Conservation (phyloP, 805 yeast species). For the Kuraishia molischiana region DNA sequence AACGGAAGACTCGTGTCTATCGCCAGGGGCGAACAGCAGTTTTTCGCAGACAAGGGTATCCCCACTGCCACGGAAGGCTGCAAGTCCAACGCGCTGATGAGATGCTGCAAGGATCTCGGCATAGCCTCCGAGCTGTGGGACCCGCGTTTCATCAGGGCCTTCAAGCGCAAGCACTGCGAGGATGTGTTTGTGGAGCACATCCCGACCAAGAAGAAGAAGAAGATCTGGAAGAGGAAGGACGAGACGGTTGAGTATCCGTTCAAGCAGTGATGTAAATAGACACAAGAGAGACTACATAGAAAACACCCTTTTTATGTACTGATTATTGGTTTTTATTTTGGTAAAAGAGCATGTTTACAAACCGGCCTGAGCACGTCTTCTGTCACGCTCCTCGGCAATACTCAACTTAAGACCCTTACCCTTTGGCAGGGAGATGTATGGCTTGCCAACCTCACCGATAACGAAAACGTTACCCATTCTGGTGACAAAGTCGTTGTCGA, state of each 20-base stretch:
- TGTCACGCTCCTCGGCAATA: conserved; percentile 96
- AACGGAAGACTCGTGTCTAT: conserved; percentile 83
- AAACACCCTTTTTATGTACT: neutral
- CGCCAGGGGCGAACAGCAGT: conserved; percentile 94
- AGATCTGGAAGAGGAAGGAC: conserved; percentile 86
- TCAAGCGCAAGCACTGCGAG: conserved; percentile 60
- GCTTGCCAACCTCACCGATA: conserved; percentile 93
- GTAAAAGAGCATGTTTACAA: conserved; percentile 13
- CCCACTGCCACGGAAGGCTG: conserved; percentile 98
- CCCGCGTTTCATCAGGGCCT: conserved; percentile 72
- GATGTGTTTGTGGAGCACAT: conserved; percentile 82
- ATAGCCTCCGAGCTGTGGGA: conserved; percentile 98
- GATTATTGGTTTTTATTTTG: neutral
- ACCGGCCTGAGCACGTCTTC: conserved; percentile 83
- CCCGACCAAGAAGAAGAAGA: conserved; percentile 74
- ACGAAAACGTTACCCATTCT: conserved; percentile 90
- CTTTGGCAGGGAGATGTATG: conserved; percentile 92
- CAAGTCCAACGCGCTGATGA: conserved; percentile 91
- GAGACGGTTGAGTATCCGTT: conserved; percentile 82
- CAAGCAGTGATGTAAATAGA: conserved; percentile 35
- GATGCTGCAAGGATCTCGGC: conserved; percentile 96
- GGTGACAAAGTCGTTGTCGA: conserved; percentile 93
- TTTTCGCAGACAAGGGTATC: conserved; percentile 74
- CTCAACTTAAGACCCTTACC: conserved; percentile 97
- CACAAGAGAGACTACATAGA: neutral